phyloP scores from a whole-genome alignment of 495 filamentous ascomycete species.

The Aspergillus funiculosus region DNA sequence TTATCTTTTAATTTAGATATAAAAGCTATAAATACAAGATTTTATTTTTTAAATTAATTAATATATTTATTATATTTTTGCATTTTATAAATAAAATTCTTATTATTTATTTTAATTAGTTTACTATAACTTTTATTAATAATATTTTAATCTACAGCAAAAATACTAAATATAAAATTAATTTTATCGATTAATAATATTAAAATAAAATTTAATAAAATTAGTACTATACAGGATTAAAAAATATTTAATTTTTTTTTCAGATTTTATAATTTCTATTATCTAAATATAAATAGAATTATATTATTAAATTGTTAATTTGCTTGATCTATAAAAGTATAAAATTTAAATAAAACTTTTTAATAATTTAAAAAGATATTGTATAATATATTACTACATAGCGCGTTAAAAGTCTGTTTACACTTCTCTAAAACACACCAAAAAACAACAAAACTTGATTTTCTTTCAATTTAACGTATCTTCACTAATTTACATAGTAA shows the following conservation, averaged over 20 bases:
- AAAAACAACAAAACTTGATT: too few relatives aligned
- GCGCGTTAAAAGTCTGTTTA: too few relatives aligned
- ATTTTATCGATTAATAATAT: constrained; percentile 18
- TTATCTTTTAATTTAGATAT: constrained; percentile 27
- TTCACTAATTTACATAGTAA: too few relatives aligned
- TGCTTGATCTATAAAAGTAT: constrained; percentile 6
- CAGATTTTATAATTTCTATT: constrained; percentile 30
- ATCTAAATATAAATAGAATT: constrained; percentile 19
- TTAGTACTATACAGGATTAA: constrained; percentile 21
- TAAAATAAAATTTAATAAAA: background rate
- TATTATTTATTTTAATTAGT: constrained; percentile 19
- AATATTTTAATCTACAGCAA: constrained; percentile 32
- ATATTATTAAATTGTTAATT: constrained; percentile 11
- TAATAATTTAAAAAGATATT: background rate
- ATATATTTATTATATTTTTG: constrained; percentile 22
- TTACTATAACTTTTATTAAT: constrained; percentile 28
- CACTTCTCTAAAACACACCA: too few relatives aligned
- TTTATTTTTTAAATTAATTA: constrained; percentile 15
- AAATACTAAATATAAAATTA: constrained; percentile 18
- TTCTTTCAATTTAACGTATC: too few relatives aligned
- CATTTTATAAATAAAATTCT: constrained; percentile 28
- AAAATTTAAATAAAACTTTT: background rate
- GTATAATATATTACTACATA: background rate
- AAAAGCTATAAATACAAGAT: constrained; percentile 24
- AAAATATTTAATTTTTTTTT: constrained; percentile 21